Evolutionary conservation across 2,329 filamentous ascomycete genomes (phyloP).

Genomic region (Verticillium zaregamsianum): DNA sequence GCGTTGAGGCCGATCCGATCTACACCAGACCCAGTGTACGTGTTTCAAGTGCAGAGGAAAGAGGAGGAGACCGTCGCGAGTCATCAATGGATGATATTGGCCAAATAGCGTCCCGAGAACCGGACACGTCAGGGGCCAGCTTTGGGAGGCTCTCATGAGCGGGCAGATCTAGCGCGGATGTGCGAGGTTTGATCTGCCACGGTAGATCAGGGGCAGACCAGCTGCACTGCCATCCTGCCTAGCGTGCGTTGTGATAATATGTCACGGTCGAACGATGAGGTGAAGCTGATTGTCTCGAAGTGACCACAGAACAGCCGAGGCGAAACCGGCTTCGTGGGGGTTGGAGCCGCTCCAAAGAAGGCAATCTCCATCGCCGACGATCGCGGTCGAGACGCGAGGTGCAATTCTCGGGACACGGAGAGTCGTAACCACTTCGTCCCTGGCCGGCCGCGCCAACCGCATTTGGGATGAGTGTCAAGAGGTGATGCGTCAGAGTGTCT

Average conservation of each 20-base stretch:
- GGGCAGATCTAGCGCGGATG: not conserved
- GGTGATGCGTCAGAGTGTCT: too few species aligned
- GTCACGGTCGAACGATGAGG: not conserved
- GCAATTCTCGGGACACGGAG: not conserved
- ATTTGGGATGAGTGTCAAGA: not conserved
- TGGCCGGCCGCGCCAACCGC: not conserved
- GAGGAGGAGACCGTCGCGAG: not conserved
- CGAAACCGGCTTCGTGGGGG: not conserved
- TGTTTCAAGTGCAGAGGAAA: slow-evolving; percentile 11
- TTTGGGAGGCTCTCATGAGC: too few species aligned
- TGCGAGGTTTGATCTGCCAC: not conserved
- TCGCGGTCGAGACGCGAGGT: not conserved
- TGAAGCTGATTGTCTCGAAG: not conserved
- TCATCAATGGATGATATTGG: not conserved
- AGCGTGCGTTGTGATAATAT: not conserved
- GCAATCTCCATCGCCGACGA: not conserved
- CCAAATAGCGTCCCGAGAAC: too few species aligned
- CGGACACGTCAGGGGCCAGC: too few species aligned
- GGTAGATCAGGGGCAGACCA: not conserved
- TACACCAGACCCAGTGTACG: slow-evolving; percentile 10
- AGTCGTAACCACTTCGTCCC: not conserved
- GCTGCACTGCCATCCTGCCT: not conserved
- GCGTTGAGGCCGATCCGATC: slow-evolving; percentile 12
- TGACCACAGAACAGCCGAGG: not conserved
- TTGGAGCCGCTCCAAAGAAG: not conserved